Conservation (phyloP, 495 filamentous ascomycete species). For the Xylaria venustula region DNA sequence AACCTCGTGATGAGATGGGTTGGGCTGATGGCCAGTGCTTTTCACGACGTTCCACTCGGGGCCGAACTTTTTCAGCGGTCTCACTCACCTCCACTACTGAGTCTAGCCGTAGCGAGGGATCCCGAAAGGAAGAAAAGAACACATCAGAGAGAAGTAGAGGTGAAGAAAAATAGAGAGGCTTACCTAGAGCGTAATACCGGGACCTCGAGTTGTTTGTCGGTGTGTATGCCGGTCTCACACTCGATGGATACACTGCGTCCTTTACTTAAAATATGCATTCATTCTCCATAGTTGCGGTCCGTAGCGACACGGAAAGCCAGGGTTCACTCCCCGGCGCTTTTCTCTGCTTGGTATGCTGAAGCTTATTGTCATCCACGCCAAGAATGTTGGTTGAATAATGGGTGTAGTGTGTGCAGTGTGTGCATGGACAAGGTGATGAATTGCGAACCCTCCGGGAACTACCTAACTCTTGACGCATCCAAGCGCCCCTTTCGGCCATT, state of each 20-base stretch:
- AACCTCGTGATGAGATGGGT: not conserved
- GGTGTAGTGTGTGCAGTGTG: too few relatives aligned
- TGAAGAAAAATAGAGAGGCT: not conserved
- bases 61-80: not conserved
- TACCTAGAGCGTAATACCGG: not conserved
- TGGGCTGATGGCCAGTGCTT: slow-evolving; percentile 3
- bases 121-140: not conserved
- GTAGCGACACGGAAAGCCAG: not conserved
- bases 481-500: slow-evolving; percentile 3
- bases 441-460: not conserved
- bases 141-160: not conserved
- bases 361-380: slow-evolving; percentile 1
- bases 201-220: not conserved
- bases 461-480: not conserved
- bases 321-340: not conserved
- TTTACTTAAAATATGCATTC: not conserved
- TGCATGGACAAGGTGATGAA: slow-evolving; percentile 1
- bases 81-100: not conserved
- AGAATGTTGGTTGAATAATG: not conserved
- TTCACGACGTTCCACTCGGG: slow-evolving; percentile 4
- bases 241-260: not conserved
- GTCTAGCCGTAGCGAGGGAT: not conserved
- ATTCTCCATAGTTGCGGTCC: not conserved
- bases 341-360: not conserved
- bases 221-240: not conserved